Evolutionary conservation across 805 yeast genomes (phyloP), one percentile per base, ranked within the genome.

Genomic region (Scheffersomyces stipitis): DNA sequence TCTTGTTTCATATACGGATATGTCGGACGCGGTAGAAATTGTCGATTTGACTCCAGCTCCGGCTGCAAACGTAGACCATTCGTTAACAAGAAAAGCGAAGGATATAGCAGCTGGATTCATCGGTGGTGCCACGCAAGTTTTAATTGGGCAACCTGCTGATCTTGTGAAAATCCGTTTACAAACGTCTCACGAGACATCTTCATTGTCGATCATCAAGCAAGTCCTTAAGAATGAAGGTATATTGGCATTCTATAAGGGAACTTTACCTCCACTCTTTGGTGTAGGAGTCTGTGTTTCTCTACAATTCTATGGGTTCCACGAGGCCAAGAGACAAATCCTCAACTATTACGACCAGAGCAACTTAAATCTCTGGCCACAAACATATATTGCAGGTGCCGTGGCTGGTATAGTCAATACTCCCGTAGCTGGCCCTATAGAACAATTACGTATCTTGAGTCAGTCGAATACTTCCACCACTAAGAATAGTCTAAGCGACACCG

Each of bases 251-350:
- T 69, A 69, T 48, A 69, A 69, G 41, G 75, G 75, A 4, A 69
- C 75, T 0, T 44, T 68, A 26, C 63, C 75, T 2, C 75, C 75
- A 2, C 52, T 69, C 17, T 55, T 69, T 38, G 75, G 75, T 0
- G 75, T 69, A 4, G 80, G 86, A 0, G 80, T 76, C 1, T 81
- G 87, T 62, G 87, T 81, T 5, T 78, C 84, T 2, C 60, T 80
- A 22, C 87, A 81, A 50, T 81, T 81, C 54, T 81, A 80, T 49
- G 86, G 87, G 1, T 83, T 80, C 50, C 85, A 79, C 51, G 87
- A 81, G 51, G 71, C 84, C 24, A 78, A 76, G 50, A 64, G 91
- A 40, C 84, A 77, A 52, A 45, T 81, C 15, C 51, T 73, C 37
- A 57, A 58, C 5, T 38, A 30, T 6, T 51, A 43, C 34, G 56